Evolutionary conservation across 2,329 filamentous ascomycete genomes (phyloP), one percentile per base, ranked within the genome.

Genomic region (Fusarium globosum): DNA sequence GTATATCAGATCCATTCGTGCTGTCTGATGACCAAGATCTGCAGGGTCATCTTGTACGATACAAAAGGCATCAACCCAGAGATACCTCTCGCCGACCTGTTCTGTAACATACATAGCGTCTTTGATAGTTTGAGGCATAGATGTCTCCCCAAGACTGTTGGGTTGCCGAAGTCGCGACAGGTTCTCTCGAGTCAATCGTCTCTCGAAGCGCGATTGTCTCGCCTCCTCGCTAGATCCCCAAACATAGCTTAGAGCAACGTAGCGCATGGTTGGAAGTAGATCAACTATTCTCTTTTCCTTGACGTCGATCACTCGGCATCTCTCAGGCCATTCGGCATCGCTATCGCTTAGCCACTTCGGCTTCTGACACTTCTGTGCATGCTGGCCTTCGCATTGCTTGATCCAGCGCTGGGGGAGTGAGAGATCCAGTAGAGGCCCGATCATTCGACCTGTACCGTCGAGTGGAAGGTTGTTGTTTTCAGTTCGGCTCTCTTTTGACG

Each of bases 31-130:
- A 1, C 55, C 23, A 46, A 61, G 20, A 7, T 71, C 67, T 26
- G 28, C 4, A 18, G 49, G 30, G 10, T 74, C 71, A 15, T 74
- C 68, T 36, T 74, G 65, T 5, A 70, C 46, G 2, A 74, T 74
- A 6, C 72, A 74, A 1, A 74, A 15, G 6, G 72, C 71, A n/a
- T 74, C 72, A 20, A 74, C 65, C 72, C 71, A 74, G 5, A 74
- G 30, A 12, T 52, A 72, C 4, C 61, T 46, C 26, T 69, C 64
- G 4, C 49, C 64, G 51, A 49, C 38, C 14, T 51, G 28, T 7
- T 33, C 26, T 0, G 59, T 58, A 0, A 73, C 33, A 14, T 45
- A 5, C 18, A 73, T 73, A 2, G 71, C 69, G 15, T 73, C 69
- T 13, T 36, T 43, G 15, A 73, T 59, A 0, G 71, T 70, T 20